phyloP scores from a whole-genome alignment of 768 basidiomycete genomes.

The Tulasnella sp. region DNA sequence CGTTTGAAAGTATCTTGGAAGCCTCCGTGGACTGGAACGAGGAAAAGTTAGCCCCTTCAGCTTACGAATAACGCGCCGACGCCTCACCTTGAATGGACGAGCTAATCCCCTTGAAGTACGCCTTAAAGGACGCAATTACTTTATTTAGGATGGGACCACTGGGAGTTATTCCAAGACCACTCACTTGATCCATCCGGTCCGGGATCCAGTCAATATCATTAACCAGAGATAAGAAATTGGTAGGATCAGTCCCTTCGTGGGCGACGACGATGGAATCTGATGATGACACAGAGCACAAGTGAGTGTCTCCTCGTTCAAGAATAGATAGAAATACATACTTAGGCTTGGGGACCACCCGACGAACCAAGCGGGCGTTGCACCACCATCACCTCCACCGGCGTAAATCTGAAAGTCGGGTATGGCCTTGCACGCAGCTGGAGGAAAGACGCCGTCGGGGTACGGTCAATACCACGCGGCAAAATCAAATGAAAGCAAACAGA shows the following conservation, averaged over 20 bases:
- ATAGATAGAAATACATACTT: background rate
- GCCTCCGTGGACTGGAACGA: slow-evolving; percentile 21
- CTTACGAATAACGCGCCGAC: background rate
- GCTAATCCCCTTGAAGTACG: slow-evolving; percentile 29
- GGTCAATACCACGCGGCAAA: background rate
- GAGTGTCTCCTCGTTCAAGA: background rate
- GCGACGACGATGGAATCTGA: slow-evolving; percentile 28
- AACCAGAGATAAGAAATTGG: slow-evolving; percentile 25
- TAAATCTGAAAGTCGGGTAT: slow-evolving; percentile 31
- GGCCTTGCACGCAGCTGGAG: slow-evolving; percentile 24
- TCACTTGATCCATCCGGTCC: background rate
- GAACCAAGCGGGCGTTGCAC: slow-evolving; percentile 31
- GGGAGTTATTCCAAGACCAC: background rate
- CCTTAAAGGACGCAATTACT: background rate
- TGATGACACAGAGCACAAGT: background rate
- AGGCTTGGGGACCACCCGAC: slow-evolving; percentile 32
- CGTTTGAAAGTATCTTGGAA: slow-evolving; percentile 23
- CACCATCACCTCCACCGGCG: slow-evolving; percentile 33
- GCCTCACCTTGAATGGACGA: background rate
- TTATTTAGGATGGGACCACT: background rate
- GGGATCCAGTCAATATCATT: slow-evolving; percentile 16
- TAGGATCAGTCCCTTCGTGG: slow-evolving; percentile 36
- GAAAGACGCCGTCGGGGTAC: background rate
- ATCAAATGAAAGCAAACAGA: too few relatives aligned
- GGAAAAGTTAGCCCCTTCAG: background rate